Conservation (phyloP, 345 rosid species). For the Arabidopsis arenosa region DNA sequence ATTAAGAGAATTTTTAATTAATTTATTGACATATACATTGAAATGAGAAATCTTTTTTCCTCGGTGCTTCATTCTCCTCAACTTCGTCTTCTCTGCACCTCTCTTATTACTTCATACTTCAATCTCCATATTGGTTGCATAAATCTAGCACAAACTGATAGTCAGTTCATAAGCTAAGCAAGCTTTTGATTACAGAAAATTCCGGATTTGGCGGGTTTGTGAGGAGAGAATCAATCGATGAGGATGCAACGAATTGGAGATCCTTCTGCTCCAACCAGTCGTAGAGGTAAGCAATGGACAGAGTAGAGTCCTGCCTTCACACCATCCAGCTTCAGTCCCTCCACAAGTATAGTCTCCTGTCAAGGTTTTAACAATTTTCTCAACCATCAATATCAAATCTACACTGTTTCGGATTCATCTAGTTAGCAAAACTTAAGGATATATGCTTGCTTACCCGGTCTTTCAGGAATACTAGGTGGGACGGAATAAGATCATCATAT, state of each 20-base stretch:
- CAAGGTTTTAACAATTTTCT: not conserved
- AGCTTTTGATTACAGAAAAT: not conserved
- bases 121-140: slow-evolving; percentile 1
- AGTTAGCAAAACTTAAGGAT: not conserved
- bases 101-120: slow-evolving; percentile 26
- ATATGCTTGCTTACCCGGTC: slow-evolving; percentile 49
- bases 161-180: not conserved
- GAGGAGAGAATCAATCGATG: slow-evolving; percentile 48
- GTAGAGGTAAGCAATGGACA: slow-evolving; percentile 75
- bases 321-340: slow-evolving; percentile 69
- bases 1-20: not conserved
- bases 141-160: not conserved
- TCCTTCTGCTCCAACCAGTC: slow-evolving; percentile 75
- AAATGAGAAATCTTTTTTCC: not conserved
- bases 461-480: slow-evolving; percentile 56
- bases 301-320: slow-evolving; percentile 65
- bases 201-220: not conserved
- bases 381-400: slow-evolving; percentile 11
- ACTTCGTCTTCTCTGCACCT: slow-evolving; percentile 17
- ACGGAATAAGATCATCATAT: slow-evolving; percentile 49
- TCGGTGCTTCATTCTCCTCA: slow-evolving; percentile 6
- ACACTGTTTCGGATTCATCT: slow-evolving; percentile 4
- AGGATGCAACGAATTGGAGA: slow-evolving; percentile 80
- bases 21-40: not conserved
- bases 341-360: slow-evolving; percentile 71